Conservation (phyloP, 257 asterid genomes). For the Penstemon davidsonii region DNA sequence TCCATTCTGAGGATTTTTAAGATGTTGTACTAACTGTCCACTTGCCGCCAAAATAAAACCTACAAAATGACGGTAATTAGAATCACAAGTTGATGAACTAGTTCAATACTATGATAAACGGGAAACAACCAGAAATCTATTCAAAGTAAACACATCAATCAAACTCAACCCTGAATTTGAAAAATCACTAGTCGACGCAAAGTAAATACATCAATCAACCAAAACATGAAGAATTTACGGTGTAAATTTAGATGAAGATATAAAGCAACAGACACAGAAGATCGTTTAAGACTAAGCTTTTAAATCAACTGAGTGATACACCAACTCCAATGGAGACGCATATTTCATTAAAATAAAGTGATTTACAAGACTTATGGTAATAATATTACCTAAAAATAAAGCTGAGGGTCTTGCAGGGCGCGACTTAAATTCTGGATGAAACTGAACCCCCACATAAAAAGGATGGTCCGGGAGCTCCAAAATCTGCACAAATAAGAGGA, state of each 20-base stretch:
- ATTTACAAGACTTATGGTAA: slow-evolving; percentile 10
- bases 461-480: slow-evolving; percentile 76
- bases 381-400: slow-evolving; percentile 58
- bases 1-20: slow-evolving; percentile 55
- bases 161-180: neutral
- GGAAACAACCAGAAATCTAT: slow-evolving; percentile 3
- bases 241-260: neutral
- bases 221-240: neutral
- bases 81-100: neutral
- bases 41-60: slow-evolving; percentile 64
- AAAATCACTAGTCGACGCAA: too few relatives aligned
- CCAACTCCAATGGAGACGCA: neutral
- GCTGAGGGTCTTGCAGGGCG: slow-evolving; percentile 94
- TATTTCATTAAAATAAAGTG: neutral
- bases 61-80: slow-evolving; percentile 21
- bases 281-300: neutral
- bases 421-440: slow-evolving; percentile 92
- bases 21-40: slow-evolving; percentile 45
- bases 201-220: too few relatives aligned
- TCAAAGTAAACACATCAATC: neutral
- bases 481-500: slow-evolving; percentile 46
- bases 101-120: neutral
- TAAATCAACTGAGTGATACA: neutral
- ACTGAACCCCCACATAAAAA: slow-evolving; percentile 85
- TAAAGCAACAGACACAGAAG: neutral